Base-by-base conservation (phyloP, 225 moss, liverwort and hornwort genomes). In the Neckera pumila region DNA sequence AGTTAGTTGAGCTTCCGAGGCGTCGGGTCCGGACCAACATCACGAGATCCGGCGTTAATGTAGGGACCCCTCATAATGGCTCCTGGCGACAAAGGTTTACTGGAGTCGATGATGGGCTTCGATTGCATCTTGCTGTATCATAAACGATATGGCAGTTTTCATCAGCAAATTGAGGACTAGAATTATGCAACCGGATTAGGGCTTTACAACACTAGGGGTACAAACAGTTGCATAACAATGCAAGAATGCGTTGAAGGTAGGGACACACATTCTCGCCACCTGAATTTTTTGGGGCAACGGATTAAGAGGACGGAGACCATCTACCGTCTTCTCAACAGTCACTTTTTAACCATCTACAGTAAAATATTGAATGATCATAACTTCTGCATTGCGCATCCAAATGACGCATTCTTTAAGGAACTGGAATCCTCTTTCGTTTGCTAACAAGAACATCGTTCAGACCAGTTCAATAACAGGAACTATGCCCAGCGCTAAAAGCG, bases 61-160 rank as follows among this genome's bases (percentile, higher is more conserved):
- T 96, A 98, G 8, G 98, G 98, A 54, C 98, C 98, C 83, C 98
- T 92, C 93, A 95, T 95, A 76, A 96, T 92, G 57, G 98, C 98
- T 89, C 96, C 97, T 58, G 96, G 94, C 38, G 97, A 93, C 89
- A 97, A 90, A 74, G 97, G 95, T 90, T 96, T 98, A 83, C 94
- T 95, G 40, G 97, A 93, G 85, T 97, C 96, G 71, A 98, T 96
- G 25, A 98, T 95, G 43, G 97, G 96, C 88, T 92, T 89, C 64
- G 91, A 86, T 80, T 91, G 94, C 88, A 89, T 90, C 90, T 91
- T 94, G 89, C 94, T 94, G 89, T 74, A 89, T 43, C 90, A 53
- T 42, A 87, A 42, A 45, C 66, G 54, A 85, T 61, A 86, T 78
- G 38, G 54, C 66, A 73, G 59, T n/a, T 88, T 27, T 57, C 83